Conservation (phyloP, 805 yeast species). For the Isabelozyma pseudorhagii region DNA sequence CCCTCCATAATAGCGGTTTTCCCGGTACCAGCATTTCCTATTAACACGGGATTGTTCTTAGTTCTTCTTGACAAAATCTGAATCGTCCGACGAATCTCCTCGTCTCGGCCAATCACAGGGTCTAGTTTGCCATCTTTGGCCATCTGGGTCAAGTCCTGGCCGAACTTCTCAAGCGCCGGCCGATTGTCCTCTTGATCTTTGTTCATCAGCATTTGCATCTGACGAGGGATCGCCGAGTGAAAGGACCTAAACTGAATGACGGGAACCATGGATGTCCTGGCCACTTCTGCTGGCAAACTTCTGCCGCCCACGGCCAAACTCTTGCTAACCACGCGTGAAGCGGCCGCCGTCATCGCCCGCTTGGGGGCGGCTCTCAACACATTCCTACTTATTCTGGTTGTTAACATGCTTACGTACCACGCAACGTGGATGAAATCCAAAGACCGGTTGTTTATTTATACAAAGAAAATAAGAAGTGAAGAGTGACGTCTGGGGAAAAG, state of each 20-base stretch:
- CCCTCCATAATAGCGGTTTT: constrained; percentile 97
- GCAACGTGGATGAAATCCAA: not conserved
- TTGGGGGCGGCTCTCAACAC: not conserved
- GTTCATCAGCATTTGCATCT: constrained; percentile 40
- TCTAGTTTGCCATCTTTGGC: constrained; percentile 90
- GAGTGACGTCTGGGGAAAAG: not conserved
- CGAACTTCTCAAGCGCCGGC: constrained; percentile 81
- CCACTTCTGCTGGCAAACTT: not conserved
- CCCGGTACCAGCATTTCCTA: constrained; percentile 98
- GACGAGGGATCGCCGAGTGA: constrained; percentile 16
- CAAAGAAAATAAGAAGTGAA: not conserved
- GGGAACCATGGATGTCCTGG: not conserved
- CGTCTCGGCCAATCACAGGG: constrained; percentile 96
- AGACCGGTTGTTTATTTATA: not conserved
- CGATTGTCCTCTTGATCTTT: constrained; percentile 45
- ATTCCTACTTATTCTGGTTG: not conserved
- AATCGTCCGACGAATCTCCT: constrained; percentile 88
- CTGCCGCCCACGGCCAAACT: too few relatives aligned
- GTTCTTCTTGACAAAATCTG: constrained; percentile 91
- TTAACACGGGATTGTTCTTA: constrained; percentile 90
- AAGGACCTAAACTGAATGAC: constrained; percentile 3
- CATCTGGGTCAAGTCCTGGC: constrained; percentile 78
- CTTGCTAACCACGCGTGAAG: too few relatives aligned
- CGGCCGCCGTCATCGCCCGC: too few relatives aligned
- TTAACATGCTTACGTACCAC: not conserved